Percentiles rank a stretch among this genome's conserved stretches.
These are phyloP conservation scores for Quercus engelmannii DNA, from an alignment of 306 rosid genomes.

Conservation along the genomic window DNA sequence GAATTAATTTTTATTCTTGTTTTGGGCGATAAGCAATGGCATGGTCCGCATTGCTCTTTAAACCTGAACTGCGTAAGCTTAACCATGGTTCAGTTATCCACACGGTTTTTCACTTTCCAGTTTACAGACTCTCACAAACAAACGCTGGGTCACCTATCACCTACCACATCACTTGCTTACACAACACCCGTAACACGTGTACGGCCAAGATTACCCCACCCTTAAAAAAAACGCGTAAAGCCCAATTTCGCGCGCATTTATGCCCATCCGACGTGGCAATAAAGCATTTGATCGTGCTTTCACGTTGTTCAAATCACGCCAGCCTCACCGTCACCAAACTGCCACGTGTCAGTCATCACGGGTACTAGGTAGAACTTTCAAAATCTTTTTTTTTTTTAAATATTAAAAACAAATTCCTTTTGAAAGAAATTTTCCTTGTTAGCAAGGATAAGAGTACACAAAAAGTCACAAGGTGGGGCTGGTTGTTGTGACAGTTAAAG, in stretches of 20 bases:
- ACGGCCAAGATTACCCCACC: not conserved
- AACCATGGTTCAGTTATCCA: too few species aligned
- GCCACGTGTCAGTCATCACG: slow-evolving; percentile 23
- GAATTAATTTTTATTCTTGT: too few species aligned
- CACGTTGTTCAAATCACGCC: not conserved
- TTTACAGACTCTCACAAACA: too few species aligned
- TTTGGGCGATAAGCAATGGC: too few species aligned
- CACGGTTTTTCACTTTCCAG: too few species aligned
- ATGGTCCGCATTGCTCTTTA: too few species aligned
- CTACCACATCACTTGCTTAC: too few species aligned
- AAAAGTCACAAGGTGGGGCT: too few species aligned
- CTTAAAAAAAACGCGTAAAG: slow-evolving; percentile 9
- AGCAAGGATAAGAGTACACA: too few species aligned
- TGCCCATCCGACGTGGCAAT: slow-evolving; percentile 16
- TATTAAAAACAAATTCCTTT: not conserved
- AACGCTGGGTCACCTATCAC: too few species aligned
- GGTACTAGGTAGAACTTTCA: not conserved
- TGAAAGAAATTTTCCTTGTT: not conserved
- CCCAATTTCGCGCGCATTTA: slow-evolving; percentile 26
- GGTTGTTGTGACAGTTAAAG: too few species aligned
- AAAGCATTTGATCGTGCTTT: not conserved
- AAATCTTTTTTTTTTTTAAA: not conserved
- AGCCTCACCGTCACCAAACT: not conserved
- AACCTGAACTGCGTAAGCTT: too few species aligned
- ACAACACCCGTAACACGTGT: not conserved